Base-by-base conservation (phyloP, 2,329 filamentous ascomycete genomes). In the Cladophialophora immunda region DNA sequence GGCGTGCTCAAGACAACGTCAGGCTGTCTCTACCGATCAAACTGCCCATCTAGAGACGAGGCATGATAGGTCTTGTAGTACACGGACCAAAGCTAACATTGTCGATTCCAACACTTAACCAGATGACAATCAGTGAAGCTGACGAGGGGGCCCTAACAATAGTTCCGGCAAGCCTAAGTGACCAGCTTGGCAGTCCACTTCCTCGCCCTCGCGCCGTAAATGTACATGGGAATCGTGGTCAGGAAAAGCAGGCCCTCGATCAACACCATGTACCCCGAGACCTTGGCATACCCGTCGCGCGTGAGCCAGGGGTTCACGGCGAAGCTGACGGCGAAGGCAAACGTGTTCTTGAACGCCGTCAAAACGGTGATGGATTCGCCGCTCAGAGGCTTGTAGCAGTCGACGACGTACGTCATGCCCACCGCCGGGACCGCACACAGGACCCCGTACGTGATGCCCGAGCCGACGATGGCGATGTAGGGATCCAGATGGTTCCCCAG, bases 351-450 rank as follows among this genome's bases (percentile, higher is more conserved):
- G 7, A 62, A 47, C 9, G 30, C 30, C n/a, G 17, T 22, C 17
- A 62, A 27, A 6, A 58, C 34, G 8, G 64, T 66, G 7, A 66
- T 58, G 1, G 58, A 58, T 13, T 66, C 64, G 6, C 15, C 58
- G 34, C 15, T 32, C 58, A 66, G 15, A n/a, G 64, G 64, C 13
- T 32, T 41, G 58, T 66, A 62, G 34, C 58, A 25, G 27, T 66
- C 64, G 27, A 66, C 64, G n/a, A 66, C 22, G 45, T 66, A 66
- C 6, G 64, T 62, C n/a, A 66, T 57, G 27, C 38, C 50, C 25
- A 66, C 36, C 3, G 64, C 22, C 7, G 64, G 7, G 9, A 66
- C 58, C 22, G 64, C 64, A 47, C 64, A 66, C n/a, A 66, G 4
- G n/a, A 66, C 58, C 8, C 13, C 64, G 34, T 62, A 62, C 11